phyloP scores from a whole-genome alignment of 352 stramenopile species.

The Pythium coloratum region DNA sequence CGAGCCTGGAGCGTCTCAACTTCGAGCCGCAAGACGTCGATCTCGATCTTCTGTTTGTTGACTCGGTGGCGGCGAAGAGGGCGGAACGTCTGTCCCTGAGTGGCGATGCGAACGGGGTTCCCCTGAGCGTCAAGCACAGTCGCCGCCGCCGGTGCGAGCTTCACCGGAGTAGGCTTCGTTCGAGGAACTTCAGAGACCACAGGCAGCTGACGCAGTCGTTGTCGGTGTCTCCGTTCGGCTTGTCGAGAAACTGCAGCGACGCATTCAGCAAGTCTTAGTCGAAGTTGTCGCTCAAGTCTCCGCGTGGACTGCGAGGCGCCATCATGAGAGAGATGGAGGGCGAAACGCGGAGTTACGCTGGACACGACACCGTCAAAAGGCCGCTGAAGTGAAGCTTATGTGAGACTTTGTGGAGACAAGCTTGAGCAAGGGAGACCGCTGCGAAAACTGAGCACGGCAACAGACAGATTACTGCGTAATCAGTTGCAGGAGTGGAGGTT shows the following conservation, averaged over 20 bases:
- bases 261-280: conserved; percentile 4
- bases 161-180: background rate
- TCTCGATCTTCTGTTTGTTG: conserved; percentile 13
- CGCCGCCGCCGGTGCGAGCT: background rate
- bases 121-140: no score
- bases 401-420: no score
- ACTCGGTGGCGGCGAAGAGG: background rate
- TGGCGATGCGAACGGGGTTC: background rate
- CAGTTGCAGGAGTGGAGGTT: no score
- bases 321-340: no score
- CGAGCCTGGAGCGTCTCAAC: background rate
- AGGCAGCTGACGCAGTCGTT: background rate
- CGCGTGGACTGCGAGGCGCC: no score
- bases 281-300: conserved; percentile 1
- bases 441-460: no score
- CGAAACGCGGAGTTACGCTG: no score
- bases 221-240: conserved; percentile 3
- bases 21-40: conserved; percentile 11
- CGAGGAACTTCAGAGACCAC: background rate
- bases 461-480: no score
- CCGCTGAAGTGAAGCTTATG: no score
- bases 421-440: background rate
- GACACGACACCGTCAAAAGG: no score
- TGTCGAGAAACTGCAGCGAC: conserved; percentile 13
- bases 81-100: background rate